Conservation (phyloP, 139 green algal genomes). For the Medakamo hakoo region DNA sequence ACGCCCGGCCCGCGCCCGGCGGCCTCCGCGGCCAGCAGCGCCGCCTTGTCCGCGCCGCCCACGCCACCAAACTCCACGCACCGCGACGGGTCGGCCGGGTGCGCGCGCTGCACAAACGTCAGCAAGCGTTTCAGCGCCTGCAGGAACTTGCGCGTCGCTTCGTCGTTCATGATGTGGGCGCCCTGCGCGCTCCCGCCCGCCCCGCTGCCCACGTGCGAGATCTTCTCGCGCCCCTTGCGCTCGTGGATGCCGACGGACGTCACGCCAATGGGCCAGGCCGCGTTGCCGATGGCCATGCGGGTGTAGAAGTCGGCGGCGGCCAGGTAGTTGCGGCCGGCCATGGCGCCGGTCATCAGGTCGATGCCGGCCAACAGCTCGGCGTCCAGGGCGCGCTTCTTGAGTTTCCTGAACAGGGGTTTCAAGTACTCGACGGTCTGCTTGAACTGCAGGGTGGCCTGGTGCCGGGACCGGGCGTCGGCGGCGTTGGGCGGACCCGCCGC, state of each 20-base stretch:
- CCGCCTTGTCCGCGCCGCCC: slow-evolving; percentile 31
- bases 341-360: slow-evolving; percentile 37
- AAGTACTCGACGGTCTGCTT: slow-evolving; percentile 72
- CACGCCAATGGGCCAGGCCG: slow-evolving; percentile 94
- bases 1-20: slow-evolving; percentile 29
- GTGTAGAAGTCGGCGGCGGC: slow-evolving; percentile 91
- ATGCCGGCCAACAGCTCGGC: slow-evolving; percentile 31
- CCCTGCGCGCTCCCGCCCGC: slow-evolving; percentile 9
- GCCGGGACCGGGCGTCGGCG: slow-evolving; percentile 14
- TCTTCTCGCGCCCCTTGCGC: slow-evolving; percentile 90
- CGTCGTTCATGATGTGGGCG: slow-evolving; percentile 99
- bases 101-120: slow-evolving; percentile 61
- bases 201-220: slow-evolving; percentile 26
- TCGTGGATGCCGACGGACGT: slow-evolving; percentile 77
- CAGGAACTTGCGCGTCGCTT: slow-evolving; percentile 90
- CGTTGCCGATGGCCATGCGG: slow-evolving; percentile 83
- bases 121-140: slow-evolving; percentile 79
- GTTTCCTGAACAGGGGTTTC: slow-evolving; percentile 60
- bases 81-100: slow-evolving; percentile 70
- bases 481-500: slow-evolving; percentile 19
- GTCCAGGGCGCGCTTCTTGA: slow-evolving; percentile 42
- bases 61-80: slow-evolving; percentile 63
- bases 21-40: slow-evolving; percentile 41
- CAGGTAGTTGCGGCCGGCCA: slow-evolving; percentile 83
- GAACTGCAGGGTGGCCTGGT: slow-evolving; percentile 43